phyloP scores from a whole-genome alignment of 2,329 filamentous ascomycete genomes.

The Beauveria rudraprayagi region DNA sequence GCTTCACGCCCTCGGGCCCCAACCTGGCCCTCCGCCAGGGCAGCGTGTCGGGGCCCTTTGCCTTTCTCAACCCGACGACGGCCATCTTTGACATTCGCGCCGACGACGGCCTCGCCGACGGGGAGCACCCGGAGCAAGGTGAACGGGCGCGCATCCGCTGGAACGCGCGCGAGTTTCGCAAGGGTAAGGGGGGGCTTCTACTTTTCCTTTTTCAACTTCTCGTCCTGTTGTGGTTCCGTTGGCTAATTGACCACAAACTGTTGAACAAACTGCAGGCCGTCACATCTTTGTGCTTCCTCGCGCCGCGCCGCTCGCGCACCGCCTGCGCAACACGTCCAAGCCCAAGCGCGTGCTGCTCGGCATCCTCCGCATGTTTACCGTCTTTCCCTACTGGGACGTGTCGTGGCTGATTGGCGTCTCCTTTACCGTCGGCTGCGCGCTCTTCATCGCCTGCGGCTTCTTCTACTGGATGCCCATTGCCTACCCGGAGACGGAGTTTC shows the following conservation, averaged over 20 bases:
- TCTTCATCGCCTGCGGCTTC: constrained; percentile 23
- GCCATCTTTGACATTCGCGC: constrained; percentile 13
- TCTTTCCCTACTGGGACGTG: constrained; percentile 18
- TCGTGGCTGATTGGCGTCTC: constrained; percentile 16
- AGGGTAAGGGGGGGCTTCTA: neutral
- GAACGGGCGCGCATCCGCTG: constrained; percentile 13
- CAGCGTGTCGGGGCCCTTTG: constrained; percentile 13
- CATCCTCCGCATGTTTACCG: constrained; percentile 16
- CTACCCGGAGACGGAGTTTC: constrained; percentile 43
- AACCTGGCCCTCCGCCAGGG: constrained; percentile 13
- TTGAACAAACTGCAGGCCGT: constrained; percentile 3
- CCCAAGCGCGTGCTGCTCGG: constrained; percentile 11
- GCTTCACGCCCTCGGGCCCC: constrained; percentile 12
- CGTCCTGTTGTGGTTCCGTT: neutral
- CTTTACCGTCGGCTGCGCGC: constrained; percentile 16
- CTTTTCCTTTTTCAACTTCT: neutral
- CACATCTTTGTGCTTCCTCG: constrained; percentile 13
- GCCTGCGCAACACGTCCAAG: constrained; percentile 10
- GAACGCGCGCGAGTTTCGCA: constrained; percentile 14
- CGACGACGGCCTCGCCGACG: constrained; percentile 6
- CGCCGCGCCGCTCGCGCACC: constrained; percentile 12
- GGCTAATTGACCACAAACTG: too few relatives aligned
- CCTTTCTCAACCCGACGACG: constrained; percentile 14
- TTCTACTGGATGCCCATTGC: constrained; percentile 54
- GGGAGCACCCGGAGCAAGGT: neutral